Conservation (phyloP, 257 asterid species). For the Avicennia marina region DNA sequence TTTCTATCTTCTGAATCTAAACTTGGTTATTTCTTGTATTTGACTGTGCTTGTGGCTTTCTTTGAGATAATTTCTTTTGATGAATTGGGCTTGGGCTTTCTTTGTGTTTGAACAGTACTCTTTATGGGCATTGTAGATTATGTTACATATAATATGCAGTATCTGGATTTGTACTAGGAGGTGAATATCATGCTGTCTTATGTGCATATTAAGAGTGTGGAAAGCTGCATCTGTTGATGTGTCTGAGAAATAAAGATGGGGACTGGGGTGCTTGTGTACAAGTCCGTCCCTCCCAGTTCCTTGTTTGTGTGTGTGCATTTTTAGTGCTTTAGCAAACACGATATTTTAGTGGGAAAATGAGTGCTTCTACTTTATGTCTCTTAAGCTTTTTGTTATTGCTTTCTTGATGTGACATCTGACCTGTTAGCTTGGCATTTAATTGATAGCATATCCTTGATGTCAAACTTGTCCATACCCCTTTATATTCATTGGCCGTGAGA, state of each 20-base stretch:
- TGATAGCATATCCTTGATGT: conserved; percentile 28
- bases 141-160: no score
- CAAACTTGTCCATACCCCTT: conserved; percentile 24
- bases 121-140: no score
- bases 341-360: conserved; percentile 37
- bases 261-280: not conserved
- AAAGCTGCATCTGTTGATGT: no score
- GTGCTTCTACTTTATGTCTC: conserved; percentile 39
- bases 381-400: conserved; percentile 33
- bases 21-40: not conserved
- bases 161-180: no score
- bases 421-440: conserved; percentile 34
- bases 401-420: conserved; percentile 44
- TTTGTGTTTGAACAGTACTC: no score
- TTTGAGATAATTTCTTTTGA: no score
- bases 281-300: not conserved
- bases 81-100: no score
- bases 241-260: no score
- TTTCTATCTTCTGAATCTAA: not conserved
- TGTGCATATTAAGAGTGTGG: no score
- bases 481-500: conserved; percentile 34
- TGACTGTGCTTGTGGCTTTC: not conserved
- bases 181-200: no score
- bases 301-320: conserved; percentile 1
- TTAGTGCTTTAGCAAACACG: conserved; percentile 5